A percentile compares a stretch with the other conserved stretches of the same genome.
Evolutionary conservation across 2,329 filamentous ascomycete genomes (phyloP).

Genomic region (Penicillium nordicum): DNA sequence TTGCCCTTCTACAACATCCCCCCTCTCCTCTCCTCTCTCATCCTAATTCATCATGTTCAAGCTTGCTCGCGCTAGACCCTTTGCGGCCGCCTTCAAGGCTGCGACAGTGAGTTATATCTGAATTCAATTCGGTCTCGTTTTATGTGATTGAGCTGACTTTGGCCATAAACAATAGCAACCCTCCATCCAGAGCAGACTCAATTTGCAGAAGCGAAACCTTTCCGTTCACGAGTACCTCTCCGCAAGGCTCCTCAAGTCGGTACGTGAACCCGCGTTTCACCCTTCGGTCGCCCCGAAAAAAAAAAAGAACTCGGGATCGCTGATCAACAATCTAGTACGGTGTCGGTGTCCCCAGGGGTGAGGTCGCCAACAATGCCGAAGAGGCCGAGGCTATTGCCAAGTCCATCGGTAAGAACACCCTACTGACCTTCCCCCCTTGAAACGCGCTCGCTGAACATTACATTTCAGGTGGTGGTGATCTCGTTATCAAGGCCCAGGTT

Average conservation of each 20-base stretch:
- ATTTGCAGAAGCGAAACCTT: constrained; percentile 76
- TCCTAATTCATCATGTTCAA: constrained; percentile 69
- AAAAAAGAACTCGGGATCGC: constrained; percentile 11
- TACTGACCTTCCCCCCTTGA: neutral
- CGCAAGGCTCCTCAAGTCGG: constrained; percentile 76
- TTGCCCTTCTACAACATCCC: constrained; percentile 7
- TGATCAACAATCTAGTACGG: constrained; percentile 66
- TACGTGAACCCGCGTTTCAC: constrained; percentile 35
- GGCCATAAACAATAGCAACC: constrained; percentile 49
- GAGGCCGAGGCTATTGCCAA: constrained; percentile 93
- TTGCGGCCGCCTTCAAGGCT: constrained; percentile 75
- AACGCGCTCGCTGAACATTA: constrained; percentile 18
- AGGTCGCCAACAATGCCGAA: constrained; percentile 74
- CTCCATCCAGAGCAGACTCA: constrained; percentile 52
- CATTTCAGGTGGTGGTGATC: constrained; percentile 69
- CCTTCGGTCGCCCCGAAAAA: constrained; percentile 13
- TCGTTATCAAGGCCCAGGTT: constrained; percentile 99
- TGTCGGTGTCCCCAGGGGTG: constrained; percentile 85
- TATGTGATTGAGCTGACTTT: constrained; percentile 10
- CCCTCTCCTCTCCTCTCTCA: constrained; percentile 9
- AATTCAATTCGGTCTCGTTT: constrained; percentile 12
- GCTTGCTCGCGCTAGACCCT: constrained; percentile 74
- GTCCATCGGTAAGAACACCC: constrained; percentile 64
- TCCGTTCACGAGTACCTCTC: constrained; percentile 99
- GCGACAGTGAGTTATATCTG: constrained; percentile 61